A percentile compares a stretch with the other conserved stretches of the same genome.
phyloP scores from a whole-genome alignment of 495 filamentous ascomycete genomes.

The Rhypophila decipiens region DNA sequence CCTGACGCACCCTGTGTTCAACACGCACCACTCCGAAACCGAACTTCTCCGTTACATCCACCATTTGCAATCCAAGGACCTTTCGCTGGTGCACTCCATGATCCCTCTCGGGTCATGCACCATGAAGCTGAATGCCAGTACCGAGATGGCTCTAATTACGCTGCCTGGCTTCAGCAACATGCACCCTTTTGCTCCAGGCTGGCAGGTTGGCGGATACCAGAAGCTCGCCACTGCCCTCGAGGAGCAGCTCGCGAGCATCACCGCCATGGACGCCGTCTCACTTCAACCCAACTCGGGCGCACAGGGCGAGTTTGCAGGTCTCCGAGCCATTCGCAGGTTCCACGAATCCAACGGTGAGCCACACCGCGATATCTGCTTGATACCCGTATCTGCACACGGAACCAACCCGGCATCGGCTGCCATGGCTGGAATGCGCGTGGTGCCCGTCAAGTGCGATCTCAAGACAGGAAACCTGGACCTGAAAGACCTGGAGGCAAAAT shows the following conservation, averaged over 20 bases:
- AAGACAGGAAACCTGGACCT: constrained; percentile 89
- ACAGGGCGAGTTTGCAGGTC: constrained; percentile 91
- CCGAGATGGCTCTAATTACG: constrained; percentile 80
- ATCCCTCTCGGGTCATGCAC: constrained; percentile 99
- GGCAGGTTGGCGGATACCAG: constrained; percentile 62
- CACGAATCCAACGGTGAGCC: constrained; percentile 56
- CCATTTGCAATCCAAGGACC: constrained; percentile 90
- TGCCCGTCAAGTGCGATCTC: constrained; percentile 85
- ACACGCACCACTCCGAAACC: constrained; percentile 93
- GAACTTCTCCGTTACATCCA: constrained; percentile 93
- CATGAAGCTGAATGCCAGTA: constrained; percentile 97
- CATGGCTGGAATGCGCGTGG: constrained; percentile 96
- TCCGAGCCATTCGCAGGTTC: constrained; percentile 88
- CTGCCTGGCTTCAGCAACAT: constrained; percentile 80
- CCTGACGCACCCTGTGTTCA: constrained; percentile 93
- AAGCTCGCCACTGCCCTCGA: constrained; percentile 66
- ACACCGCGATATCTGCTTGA: constrained; percentile 89
- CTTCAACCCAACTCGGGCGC: constrained; percentile 96
- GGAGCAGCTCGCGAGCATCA: constrained; percentile 74
- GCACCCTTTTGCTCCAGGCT: constrained; percentile 70
- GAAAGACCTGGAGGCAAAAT: constrained; percentile 78
- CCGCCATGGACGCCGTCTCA: constrained; percentile 83
- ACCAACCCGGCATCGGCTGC: constrained; percentile 96
- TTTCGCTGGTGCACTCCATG: constrained; percentile 96
- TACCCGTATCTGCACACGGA: constrained; percentile 93